Percentiles rank a stretch among this genome's conserved stretches.
Evolutionary conservation across 2,329 filamentous ascomycete genomes (phyloP).

Genomic region (Aspergillus sclerotialis): DNA sequence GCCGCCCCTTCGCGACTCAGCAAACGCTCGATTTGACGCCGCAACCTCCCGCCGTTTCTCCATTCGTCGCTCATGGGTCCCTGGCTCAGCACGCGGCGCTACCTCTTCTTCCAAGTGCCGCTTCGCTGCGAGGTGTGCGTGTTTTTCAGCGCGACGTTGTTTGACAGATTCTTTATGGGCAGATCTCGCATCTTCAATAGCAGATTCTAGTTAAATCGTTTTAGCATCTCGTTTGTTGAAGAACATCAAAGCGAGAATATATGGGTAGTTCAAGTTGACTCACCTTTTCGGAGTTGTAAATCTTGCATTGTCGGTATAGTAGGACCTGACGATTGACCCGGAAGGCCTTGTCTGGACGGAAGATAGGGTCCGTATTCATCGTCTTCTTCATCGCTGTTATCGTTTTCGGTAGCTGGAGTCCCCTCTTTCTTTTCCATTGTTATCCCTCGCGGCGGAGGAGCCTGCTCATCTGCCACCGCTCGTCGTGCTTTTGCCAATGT

Average conservation of each 20-base stretch:
- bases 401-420: slow-evolving; percentile 16
- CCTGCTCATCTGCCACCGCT: slow-evolving; percentile 10
- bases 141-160: slow-evolving; percentile 46
- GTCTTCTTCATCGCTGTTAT: slow-evolving; percentile 48
- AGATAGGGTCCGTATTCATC: slow-evolving; percentile 56
- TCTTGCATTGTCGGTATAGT: slow-evolving; percentile 67
- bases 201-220: slow-evolving; percentile 22
- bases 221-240: too few species aligned
- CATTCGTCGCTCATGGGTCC: slow-evolving; percentile 72
- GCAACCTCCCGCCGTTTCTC: slow-evolving; percentile 75
- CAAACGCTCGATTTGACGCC: slow-evolving; percentile 66
- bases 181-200: slow-evolving; percentile 21
- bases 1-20: slow-evolving; percentile 49
- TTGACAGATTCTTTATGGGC: slow-evolving; percentile 20
- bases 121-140: slow-evolving; percentile 32
- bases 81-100: slow-evolving; percentile 72
- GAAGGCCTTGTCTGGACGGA: slow-evolving; percentile 20
- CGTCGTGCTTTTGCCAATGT: slow-evolving; percentile 52
- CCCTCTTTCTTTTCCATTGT: slow-evolving; percentile 5
- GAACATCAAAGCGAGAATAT: too few species aligned
- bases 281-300: slow-evolving; percentile 52
- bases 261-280: too few species aligned
- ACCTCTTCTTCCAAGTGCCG: slow-evolving; percentile 59
- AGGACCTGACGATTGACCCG: slow-evolving; percentile 38
- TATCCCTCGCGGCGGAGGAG: slow-evolving; percentile 4